Percentiles rank a stretch among this genome's conserved stretches.
Conservation (phyloP, 2,329 filamentous ascomycete species). For the Fusarium pilosicola region DNA sequence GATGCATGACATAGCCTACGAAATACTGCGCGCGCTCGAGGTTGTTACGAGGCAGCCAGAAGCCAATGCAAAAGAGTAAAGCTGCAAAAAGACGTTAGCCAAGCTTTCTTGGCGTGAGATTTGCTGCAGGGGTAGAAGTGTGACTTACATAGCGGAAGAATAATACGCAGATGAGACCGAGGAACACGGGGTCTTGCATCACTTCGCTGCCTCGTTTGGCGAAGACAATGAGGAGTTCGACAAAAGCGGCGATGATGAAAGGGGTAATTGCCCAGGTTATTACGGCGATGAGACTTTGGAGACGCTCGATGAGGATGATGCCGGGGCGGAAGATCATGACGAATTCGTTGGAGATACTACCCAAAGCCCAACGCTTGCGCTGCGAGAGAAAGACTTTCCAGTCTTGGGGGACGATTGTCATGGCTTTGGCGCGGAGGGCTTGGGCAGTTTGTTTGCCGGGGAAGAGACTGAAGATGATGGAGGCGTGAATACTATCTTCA, state of each 20-base stretch:
- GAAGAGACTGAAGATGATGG: constrained; percentile 58
- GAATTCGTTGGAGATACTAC: constrained; percentile 60
- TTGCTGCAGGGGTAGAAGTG: neutral
- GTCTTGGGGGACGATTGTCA: constrained; percentile 57
- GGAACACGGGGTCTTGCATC: constrained; percentile 50
- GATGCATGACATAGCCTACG: constrained; percentile 51
- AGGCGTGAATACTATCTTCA: constrained; percentile 61
- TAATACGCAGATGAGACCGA: constrained; percentile 51
- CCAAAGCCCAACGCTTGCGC: constrained; percentile 60
- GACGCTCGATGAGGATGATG: constrained; percentile 54
- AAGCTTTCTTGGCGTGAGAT: constrained; percentile 9
- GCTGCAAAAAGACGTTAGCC: constrained; percentile 40
- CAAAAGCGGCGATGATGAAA: constrained; percentile 55
- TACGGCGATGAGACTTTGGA: constrained; percentile 58
- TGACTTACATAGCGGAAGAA: constrained; percentile 54
- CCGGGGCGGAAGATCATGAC: constrained; percentile 58
- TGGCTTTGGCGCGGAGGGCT: constrained; percentile 58
- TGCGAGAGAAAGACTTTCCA: constrained; percentile 60
- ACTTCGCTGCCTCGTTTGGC: constrained; percentile 46
- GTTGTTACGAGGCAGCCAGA: constrained; percentile 54
- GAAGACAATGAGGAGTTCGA: constrained; percentile 51
- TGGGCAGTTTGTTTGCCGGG: constrained; percentile 57
- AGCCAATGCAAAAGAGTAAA: constrained; percentile 55
- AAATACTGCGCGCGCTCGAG: constrained; percentile 53
- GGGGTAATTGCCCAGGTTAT: constrained; percentile 58